Conservation (phyloP, 257 asterid genomes). For the Plantago elongata region DNA sequence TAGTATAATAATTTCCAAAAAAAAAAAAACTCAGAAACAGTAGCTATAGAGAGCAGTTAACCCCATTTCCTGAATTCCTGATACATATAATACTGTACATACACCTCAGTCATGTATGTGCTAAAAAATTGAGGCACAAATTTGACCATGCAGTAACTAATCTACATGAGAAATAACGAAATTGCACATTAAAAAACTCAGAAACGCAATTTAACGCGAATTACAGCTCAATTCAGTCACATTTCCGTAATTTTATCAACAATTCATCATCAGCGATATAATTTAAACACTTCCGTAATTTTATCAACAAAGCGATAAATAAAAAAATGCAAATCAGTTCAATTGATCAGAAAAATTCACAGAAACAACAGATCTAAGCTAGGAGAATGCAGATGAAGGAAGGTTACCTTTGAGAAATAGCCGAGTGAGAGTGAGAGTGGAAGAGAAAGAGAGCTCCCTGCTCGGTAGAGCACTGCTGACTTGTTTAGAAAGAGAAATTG, state of each 20-base stretch:
- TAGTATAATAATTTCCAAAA: background rate
- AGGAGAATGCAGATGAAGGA: background rate
- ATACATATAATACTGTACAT: background rate
- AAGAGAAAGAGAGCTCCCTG: no score
- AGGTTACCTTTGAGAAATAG: background rate
- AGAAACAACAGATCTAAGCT: background rate
- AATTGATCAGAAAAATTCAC: background rate
- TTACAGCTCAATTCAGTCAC: background rate
- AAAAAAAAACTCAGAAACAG: background rate
- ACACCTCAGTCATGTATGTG: background rate
- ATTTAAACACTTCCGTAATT: background rate
- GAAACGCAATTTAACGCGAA: background rate
- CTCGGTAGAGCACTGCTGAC: no score
- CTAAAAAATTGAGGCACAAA: background rate
- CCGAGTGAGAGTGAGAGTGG: background rate
- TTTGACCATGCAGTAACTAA: slow-evolving; percentile 2
- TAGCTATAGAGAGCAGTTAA: background rate
- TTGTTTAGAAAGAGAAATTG: no score
- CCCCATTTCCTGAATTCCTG: background rate
- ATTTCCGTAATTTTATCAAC: background rate
- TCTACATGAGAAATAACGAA: background rate
- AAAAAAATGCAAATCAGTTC: no score
- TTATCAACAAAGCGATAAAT: no score
- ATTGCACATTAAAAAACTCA: no score
- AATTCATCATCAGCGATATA: no score